A percentile compares a stretch with the other conserved stretches of the same genome.
phyloP scores from a whole-genome alignment of 148 eudicot genomes.

The Chenopodium suecicum region DNA sequence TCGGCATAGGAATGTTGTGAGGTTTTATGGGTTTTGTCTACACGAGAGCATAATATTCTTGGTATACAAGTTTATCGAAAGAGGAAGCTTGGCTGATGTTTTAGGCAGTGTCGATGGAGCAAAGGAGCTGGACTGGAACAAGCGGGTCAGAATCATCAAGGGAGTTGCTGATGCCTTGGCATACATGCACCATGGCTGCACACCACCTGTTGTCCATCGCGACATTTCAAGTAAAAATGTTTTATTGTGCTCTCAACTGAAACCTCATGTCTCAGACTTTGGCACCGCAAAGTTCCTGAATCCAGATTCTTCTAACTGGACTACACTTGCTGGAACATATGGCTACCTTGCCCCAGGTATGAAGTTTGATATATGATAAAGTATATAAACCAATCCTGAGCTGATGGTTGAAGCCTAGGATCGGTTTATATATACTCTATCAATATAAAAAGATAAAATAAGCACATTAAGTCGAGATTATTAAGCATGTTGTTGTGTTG shows the following conservation, averaged over 20 bases:
- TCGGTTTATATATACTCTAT: too few relatives aligned
- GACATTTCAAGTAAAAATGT: conserved; percentile 38
- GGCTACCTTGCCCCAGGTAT: conserved; percentile 43
- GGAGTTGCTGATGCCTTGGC: conserved; percentile 34
- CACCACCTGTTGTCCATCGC: conserved; percentile 33
- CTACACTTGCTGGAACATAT: conserved; percentile 28
- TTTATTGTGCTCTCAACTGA: conserved; percentile 21
- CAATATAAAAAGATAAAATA: too few relatives aligned
- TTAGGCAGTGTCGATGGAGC: conserved; percentile 13
- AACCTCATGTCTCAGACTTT: conserved; percentile 31
- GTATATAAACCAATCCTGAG: too few relatives aligned
- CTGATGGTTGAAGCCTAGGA: too few relatives aligned
- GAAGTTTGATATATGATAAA: too few relatives aligned
- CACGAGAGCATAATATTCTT: conserved; percentile 14
- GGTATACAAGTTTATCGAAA: conserved; percentile 31
- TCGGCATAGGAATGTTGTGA: conserved; percentile 36
- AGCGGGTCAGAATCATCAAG: conserved; percentile 25
- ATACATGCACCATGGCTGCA: conserved; percentile 33
- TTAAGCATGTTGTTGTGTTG: not conserved
- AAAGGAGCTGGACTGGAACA: conserved; percentile 30
- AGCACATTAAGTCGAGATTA: too few relatives aligned
- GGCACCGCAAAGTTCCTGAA: conserved; percentile 31
- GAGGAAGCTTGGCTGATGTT: conserved; percentile 27
- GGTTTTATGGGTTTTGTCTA: conserved; percentile 30
- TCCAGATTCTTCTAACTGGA: conserved; percentile 32